phyloP scores from a whole-genome alignment of 306 rosid genomes.

The Gynostemma pentaphyllum region DNA sequence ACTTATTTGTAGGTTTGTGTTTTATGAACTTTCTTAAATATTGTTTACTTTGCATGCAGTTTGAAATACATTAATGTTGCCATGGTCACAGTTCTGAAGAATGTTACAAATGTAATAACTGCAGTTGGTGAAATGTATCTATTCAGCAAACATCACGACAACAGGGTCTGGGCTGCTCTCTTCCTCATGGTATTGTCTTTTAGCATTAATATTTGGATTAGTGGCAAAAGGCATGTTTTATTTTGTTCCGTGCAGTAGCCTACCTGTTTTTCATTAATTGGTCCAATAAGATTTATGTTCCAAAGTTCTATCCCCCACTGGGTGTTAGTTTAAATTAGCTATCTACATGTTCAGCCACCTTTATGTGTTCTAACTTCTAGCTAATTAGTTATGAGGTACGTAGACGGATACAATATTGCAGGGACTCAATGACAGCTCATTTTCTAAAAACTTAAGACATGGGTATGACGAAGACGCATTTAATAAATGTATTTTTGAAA shows the following conservation, averaged over 20 bases:
- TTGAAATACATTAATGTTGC: conserved; percentile 96
- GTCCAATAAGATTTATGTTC: background rate
- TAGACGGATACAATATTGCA: no score
- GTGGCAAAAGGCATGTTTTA: background rate
- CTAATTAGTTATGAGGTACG: no score
- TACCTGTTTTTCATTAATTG: background rate
- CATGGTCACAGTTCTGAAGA: conserved; percentile 96
- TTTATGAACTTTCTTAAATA: conserved; percentile 14
- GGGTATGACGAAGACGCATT: no score
- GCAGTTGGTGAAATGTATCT: conserved; percentile 95
- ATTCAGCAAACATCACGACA: conserved; percentile 79
- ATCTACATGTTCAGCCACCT: background rate
- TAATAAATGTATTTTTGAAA: no score
- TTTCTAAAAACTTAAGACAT: no score
- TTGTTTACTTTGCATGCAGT: conserved; percentile 44
- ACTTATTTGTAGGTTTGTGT: background rate
- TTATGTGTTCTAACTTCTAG: background rate
- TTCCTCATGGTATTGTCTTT: conserved; percentile 67
- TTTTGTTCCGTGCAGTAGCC: background rate
- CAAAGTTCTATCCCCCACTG: background rate
- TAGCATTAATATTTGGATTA: conserved; percentile 12
- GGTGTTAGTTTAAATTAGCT: background rate
- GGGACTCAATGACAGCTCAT: no score
- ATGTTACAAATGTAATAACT: conserved; percentile 93
- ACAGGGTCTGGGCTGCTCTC: conserved; percentile 85